Percentiles rank a stretch among this genome's conserved stretches.
Conservation (phyloP, 352 stramenopile species). For the Phytophthora idaei region DNA sequence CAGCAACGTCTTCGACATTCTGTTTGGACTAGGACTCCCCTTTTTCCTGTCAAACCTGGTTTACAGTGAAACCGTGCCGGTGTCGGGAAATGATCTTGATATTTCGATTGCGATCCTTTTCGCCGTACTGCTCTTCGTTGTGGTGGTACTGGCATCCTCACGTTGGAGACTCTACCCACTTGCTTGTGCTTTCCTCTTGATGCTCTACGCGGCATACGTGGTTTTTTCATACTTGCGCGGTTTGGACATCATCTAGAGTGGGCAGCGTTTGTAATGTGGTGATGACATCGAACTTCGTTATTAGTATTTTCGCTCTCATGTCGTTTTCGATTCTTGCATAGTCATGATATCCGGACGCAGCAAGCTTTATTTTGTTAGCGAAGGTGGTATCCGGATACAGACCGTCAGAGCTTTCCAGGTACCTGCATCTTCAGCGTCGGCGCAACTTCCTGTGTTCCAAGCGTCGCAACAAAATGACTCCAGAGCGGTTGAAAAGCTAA, state of each 20-base stretch:
- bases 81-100: conserved; percentile 59
- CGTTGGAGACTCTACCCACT: conserved; percentile 57
- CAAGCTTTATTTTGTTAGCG: too few relatives aligned
- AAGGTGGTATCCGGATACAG: too few relatives aligned
- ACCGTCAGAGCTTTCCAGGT: too few relatives aligned
- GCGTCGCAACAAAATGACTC: too few relatives aligned
- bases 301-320: too few relatives aligned
- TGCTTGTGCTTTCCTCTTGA: conserved; percentile 47
- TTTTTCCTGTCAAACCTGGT: conserved; percentile 85
- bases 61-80: conserved; percentile 54
- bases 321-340: too few relatives aligned
- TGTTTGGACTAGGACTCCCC: conserved; percentile 73
- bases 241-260: conserved; percentile 49
- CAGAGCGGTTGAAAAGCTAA: too few relatives aligned
- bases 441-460: too few relatives aligned
- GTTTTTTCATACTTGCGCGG: conserved; percentile 62
- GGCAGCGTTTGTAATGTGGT: neutral
- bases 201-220: conserved; percentile 64
- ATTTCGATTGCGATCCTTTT: conserved; percentile 74
- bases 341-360: too few relatives aligned
- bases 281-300: neutral
- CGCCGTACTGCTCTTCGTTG: conserved; percentile 59
- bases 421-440: too few relatives aligned
- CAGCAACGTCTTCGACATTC: conserved; percentile 89
- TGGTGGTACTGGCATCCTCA: conserved; percentile 52